Evolutionary conservation across 176 grass and related monocot species (phyloP), one percentile per base, ranked within the genome.

Genomic region (Pontederia crassipes): DNA sequence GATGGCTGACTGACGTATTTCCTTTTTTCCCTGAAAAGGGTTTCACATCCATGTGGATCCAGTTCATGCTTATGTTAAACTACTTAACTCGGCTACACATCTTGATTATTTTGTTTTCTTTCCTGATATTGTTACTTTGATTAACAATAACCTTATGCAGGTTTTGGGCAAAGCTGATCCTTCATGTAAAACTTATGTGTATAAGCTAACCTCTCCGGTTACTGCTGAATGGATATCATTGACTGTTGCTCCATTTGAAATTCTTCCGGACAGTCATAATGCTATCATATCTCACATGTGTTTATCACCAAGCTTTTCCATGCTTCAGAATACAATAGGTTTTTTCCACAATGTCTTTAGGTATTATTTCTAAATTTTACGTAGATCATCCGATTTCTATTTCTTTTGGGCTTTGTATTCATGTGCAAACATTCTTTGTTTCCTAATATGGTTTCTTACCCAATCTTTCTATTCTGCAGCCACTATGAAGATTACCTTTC

Each of bases 191-290:
- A 97, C 93, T 68, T 97, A 76, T 55, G 93, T 97, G 49, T 97
- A 97, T 74, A 84, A 83, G 69, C 72, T 97, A 75, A 88, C 49
- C 65, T 78, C 87, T 67, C 87, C 93, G 61, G 87, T 97, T 71
- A 85, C 74, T 85, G 87, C 93, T 73, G 79, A 76, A 66, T 82
- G 88, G 84, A 97, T 97, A 88, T 91, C 93, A 12, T 83, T 97
- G 76, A 81, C 76, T 73, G 93, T 97, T 69, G 93, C 83, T 45
- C 87, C 93, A 59, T 81, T 97, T 45, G 76, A 97, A 85, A 73
- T 97, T 91, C 76, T 91, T 72, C 81, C 87, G 59, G 87, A 97
- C 51, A 74, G 48, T 17, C 78, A 91, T 72, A 83, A 75, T 74
- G 80, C 46, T 75, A 72, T 68, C 66, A 68, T 81, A 62, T 91